phyloP scores from a whole-genome alignment of 768 basidiomycete genomes.

The Amyloporia xantha region DNA sequence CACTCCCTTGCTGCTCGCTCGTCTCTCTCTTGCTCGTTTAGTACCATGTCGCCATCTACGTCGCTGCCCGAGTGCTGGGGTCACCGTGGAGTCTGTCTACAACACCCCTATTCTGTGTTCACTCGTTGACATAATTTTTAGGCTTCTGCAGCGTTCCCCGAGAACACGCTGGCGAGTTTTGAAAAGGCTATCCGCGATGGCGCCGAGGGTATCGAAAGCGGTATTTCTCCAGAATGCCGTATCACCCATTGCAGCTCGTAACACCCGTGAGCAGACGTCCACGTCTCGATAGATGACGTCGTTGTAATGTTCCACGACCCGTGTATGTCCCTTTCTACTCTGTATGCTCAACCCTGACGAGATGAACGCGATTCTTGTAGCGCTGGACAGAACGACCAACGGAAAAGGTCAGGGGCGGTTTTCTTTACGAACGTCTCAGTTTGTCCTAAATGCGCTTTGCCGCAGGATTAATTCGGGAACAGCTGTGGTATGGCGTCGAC shows the following conservation, averaged over 20 bases:
- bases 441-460: neutral
- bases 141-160: constrained; percentile 84
- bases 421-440: neutral
- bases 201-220: constrained; percentile 95
- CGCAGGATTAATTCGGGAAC: constrained; percentile 50
- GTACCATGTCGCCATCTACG: constrained; percentile 15
- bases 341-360: neutral
- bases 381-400: constrained; percentile 75
- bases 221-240: constrained; percentile 47
- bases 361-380: constrained; percentile 21
- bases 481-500: constrained; percentile 38
- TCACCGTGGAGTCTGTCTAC: constrained; percentile 55
- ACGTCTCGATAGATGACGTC: constrained; percentile 78
- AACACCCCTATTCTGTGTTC: too few relatives aligned
- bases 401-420: constrained; percentile 45
- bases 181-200: constrained; percentile 93
- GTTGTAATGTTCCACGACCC: constrained; percentile 98
- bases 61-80: constrained; percentile 66
- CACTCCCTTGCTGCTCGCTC: constrained; percentile 5
- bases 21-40: constrained; percentile 2
- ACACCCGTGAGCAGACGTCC: constrained; percentile 77
- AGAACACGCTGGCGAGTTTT: constrained; percentile 95
- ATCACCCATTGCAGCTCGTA: constrained; percentile 33
- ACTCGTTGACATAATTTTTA: constrained; percentile 26
- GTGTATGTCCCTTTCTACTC: constrained; percentile 32